Evolutionary conservation across 306 rosid species (phyloP), one percentile per base, ranked within the genome.

Genomic region (Macrotyloma uniflorum): DNA sequence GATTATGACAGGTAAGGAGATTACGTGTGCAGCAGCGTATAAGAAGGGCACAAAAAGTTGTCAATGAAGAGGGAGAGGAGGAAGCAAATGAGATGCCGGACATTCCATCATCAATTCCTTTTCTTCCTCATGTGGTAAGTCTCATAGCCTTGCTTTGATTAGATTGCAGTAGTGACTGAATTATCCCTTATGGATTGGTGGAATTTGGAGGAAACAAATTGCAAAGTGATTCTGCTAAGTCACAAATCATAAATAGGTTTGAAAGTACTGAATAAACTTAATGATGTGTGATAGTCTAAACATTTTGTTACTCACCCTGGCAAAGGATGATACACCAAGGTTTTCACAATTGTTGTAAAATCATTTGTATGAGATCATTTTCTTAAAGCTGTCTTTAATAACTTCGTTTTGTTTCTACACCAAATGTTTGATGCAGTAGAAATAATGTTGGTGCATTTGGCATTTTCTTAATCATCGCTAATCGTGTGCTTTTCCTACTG

Each of bases 41-140:
- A 49, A 92, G 86, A 85, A 24, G 70, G 47, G 71, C 67, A n/a
- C 43, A 15, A 54, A 85, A 75, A 74, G 84, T 57, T 66, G 43
- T 72, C 43, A 63, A 64, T 38, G 89, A 77, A 82, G 81, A 45
- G 3, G 82, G 82, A 5, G 92, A 79, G 79, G 94, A 89, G 78
- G 97, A 92, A 46, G 72, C 87, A 1, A 15, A 91, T 78, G 98
- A 92, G 84, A 95, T 91, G 98, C 97, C 92, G 3, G 97, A 92
- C 74, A 92, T 95, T 76, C 92, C 95, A 32, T 95, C 98, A 8
- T 88, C 98, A 18, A 94, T 95, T 79, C 98, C 98, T 77, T 95
- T 95, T 85, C 91, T 95, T 70, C 88, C 92, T 46, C 70, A 70
- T 64, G 83, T 95, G 93, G 98, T 90, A 78, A 87, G 98, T 84